A percentile compares a stretch with the other conserved stretches of the same genome.
phyloP scores from a whole-genome alignment of 75 land plant genomes.

The Isoetes taiwanensis region DNA sequence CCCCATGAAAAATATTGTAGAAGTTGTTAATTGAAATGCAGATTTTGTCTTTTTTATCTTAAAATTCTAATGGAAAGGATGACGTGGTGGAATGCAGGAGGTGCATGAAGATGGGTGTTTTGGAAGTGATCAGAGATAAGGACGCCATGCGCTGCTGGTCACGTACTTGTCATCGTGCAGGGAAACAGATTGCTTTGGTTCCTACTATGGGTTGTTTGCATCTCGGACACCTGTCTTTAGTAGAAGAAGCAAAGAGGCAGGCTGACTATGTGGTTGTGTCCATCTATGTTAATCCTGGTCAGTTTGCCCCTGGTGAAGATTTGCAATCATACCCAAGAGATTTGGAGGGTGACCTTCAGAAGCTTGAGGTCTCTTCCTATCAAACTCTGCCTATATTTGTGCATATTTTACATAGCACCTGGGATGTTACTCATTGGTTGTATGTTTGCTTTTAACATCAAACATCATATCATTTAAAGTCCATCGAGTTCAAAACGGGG shows the following conservation, averaged over 20 bases:
- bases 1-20: too few species aligned
- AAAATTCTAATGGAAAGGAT: too few species aligned
- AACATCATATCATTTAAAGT: too few species aligned
- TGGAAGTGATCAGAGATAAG: slow-evolving; percentile 44
- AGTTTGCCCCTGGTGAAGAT: slow-evolving; percentile 79
- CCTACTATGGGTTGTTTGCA: slow-evolving; percentile 98
- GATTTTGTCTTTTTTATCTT: too few species aligned
- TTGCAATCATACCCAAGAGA: slow-evolving; percentile 72
- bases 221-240: slow-evolving; percentile 63
- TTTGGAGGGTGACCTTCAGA: slow-evolving; percentile 54
- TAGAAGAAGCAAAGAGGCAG: slow-evolving; percentile 36
- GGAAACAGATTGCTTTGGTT: slow-evolving; percentile 59
- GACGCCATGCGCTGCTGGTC: slow-evolving; percentile 61
- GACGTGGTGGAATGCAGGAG: too few species aligned
- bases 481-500: too few species aligned
- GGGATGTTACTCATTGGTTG: too few species aligned
- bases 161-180: slow-evolving; percentile 29
- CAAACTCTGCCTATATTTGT: background rate
- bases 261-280: slow-evolving; percentile 65
- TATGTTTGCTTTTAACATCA: too few species aligned
- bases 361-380: slow-evolving; percentile 30
- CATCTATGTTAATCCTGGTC: slow-evolving; percentile 85
- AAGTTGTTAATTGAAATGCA: too few species aligned
- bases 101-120: too few species aligned
- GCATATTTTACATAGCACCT: too few species aligned